A percentile compares a stretch with the other conserved stretches of the same genome.
Conservation (phyloP, 2,329 filamentous ascomycete genomes). For the Talaromyces sp. region DNA sequence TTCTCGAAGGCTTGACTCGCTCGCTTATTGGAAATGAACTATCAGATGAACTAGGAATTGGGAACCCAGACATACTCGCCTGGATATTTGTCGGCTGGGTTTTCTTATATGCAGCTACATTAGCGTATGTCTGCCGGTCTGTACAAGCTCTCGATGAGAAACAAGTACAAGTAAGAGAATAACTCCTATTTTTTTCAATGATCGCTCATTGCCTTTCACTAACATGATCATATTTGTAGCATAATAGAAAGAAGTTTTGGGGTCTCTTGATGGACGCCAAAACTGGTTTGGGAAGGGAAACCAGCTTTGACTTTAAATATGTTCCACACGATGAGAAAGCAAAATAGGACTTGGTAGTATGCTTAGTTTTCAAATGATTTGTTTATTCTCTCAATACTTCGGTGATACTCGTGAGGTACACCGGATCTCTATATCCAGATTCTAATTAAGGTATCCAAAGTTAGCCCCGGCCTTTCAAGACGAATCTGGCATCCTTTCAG, state of each 20-base stretch:
- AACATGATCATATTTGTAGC: background rate
- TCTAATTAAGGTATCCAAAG: background rate
- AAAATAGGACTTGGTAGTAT: background rate
- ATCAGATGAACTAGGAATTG: slow-evolving; percentile 57
- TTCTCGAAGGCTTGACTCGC: slow-evolving; percentile 65
- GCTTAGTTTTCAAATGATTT: background rate
- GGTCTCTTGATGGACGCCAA: slow-evolving; percentile 44
- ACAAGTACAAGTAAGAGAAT: background rate
- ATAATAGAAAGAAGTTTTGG: background rate
- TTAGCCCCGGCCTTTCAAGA: background rate
- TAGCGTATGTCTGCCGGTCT: slow-evolving; percentile 35
- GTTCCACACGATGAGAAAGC: background rate
- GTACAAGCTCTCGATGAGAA: background rate
- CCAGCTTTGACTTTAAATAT: slow-evolving; percentile 69
- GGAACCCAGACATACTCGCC: slow-evolving; percentile 57
- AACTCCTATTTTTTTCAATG: background rate
- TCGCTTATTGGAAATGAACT: slow-evolving; percentile 68
- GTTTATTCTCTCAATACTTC: background rate
- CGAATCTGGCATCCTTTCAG: background rate
- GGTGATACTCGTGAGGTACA: background rate
- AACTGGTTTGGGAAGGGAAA: slow-evolving; percentile 61
- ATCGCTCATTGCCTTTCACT: background rate
- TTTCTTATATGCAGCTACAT: slow-evolving; percentile 31
- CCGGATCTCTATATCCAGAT: background rate
- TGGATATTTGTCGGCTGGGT: slow-evolving; percentile 31